Evolutionary conservation across 192 early-diverging fungal species (phyloP).

Genomic region (Geranomyces variabilis): DNA sequence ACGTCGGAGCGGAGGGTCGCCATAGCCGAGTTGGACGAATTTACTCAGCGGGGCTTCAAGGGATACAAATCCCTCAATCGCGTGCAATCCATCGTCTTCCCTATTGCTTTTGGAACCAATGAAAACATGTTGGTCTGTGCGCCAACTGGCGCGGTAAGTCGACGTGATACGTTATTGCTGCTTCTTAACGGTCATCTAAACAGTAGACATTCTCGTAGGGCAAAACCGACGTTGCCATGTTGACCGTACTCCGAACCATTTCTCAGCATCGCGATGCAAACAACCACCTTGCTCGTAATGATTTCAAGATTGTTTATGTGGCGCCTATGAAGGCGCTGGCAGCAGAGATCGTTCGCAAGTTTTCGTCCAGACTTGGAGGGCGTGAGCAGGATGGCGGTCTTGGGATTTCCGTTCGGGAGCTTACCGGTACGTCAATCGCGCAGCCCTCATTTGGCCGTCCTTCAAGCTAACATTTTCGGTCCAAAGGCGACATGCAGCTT

Average conservation of each 20-base stretch:
- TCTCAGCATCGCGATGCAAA: slow-evolving; percentile 57
- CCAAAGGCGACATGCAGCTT: slow-evolving; percentile 90
- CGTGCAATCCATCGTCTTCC: slow-evolving; percentile 94
- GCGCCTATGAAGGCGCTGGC: slow-evolving; percentile 99
- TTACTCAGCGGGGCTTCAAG: slow-evolving; percentile 72
- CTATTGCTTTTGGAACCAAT: slow-evolving; percentile 90
- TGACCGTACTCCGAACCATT: slow-evolving; percentile 85
- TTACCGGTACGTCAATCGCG: slow-evolving; percentile 81
- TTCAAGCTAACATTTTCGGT: not conserved
- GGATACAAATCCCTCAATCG: slow-evolving; percentile 88
- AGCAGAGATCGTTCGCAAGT: slow-evolving; percentile 93
- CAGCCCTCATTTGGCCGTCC: not conserved
- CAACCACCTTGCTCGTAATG: slow-evolving; percentile 69
- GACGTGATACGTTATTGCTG: too few relatives aligned
- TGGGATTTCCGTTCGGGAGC: slow-evolving; percentile 85
- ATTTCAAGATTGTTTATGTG: slow-evolving; percentile 98
- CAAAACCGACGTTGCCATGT: slow-evolving; percentile 97
- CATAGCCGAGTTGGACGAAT: slow-evolving; percentile 75
- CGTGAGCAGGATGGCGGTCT: slow-evolving; percentile 62
- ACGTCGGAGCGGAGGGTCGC: slow-evolving; percentile 65
- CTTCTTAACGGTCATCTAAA: too few relatives aligned
- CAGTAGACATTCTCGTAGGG: too few relatives aligned
- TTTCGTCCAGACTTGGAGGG: slow-evolving; percentile 72
- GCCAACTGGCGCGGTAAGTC: slow-evolving; percentile 82
- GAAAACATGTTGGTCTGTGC: slow-evolving; percentile 99